phyloP scores from a whole-genome alignment of 2,329 filamentous ascomycete species.

The Trichoderma sp. region DNA sequence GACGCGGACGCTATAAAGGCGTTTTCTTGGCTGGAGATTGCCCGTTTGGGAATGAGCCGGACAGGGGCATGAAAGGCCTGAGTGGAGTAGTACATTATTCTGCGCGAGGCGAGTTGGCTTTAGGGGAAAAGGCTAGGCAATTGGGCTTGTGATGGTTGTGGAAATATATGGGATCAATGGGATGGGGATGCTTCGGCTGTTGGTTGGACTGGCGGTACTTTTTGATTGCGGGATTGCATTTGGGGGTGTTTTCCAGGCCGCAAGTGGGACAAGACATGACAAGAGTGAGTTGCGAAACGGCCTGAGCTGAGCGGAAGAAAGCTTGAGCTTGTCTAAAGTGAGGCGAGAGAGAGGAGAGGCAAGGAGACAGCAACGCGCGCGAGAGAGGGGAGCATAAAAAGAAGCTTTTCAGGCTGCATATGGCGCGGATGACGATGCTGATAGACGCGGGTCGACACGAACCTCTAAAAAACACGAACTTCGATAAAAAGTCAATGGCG shows the following conservation, averaged over 20 bases:
- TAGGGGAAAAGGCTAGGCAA: neutral
- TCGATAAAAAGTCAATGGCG: neutral
- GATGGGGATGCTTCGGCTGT: neutral
- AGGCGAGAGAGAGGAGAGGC: neutral
- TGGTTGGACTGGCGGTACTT: neutral
- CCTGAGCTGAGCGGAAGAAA: neutral
- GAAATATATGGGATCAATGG: neutral
- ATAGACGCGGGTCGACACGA: neutral
- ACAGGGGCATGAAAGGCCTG: neutral
- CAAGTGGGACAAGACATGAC: neutral
- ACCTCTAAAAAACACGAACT: neutral
- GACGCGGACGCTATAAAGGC: slow-evolving; percentile 1
- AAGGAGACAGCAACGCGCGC: neutral
- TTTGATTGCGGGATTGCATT: neutral
- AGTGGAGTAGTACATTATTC: neutral
- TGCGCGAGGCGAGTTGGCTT: neutral
- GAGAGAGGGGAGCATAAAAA: neutral
- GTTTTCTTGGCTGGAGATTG: neutral
- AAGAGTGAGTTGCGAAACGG: neutral
- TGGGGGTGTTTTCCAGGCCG: neutral
- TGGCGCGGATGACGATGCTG: slow-evolving; percentile 1
- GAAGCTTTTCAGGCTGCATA: slow-evolving; percentile 4
- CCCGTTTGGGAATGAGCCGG: slow-evolving; percentile 7
- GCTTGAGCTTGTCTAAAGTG: neutral
- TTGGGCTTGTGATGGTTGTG: neutral